Percentiles rank a stretch among this genome's conserved stretches.
These are phyloP conservation scores for Artemisia princeps DNA, from an alignment of 140 eudicot genomes.

Conservation along the genomic window DNA sequence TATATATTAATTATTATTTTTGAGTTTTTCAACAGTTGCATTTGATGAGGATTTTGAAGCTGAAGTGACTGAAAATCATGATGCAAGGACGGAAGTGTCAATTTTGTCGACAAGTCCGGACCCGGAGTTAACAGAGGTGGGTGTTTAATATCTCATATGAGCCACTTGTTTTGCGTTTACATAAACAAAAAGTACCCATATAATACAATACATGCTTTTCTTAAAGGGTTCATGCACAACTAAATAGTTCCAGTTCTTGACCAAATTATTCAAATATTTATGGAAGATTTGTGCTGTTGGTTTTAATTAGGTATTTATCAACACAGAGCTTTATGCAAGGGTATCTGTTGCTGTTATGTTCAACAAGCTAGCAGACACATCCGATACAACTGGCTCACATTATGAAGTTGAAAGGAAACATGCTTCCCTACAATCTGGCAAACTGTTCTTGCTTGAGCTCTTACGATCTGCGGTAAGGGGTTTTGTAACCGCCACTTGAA, in stretches of 20 bases:
- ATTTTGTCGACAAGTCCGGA: conserved; percentile 69
- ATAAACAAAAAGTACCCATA: neutral
- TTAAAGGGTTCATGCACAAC: too few species aligned
- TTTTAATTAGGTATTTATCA: conserved; percentile 57
- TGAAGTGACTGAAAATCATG: conserved; percentile 77
- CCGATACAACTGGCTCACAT: conserved; percentile 34
- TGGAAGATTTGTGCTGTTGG: neutral
- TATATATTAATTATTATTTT: neutral
- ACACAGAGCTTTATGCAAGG: conserved; percentile 97
- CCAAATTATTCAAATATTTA: too few species aligned
- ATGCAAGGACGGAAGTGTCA: conserved; percentile 80
- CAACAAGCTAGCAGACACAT: conserved; percentile 67
- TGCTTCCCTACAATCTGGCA: conserved; percentile 65
- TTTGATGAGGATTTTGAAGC: conserved; percentile 98
- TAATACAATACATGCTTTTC: too few species aligned
- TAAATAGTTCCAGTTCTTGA: too few species aligned
- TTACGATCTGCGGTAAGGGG: conserved; percentile 55
- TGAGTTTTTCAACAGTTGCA: conserved; percentile 50
- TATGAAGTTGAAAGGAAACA: conserved; percentile 28
- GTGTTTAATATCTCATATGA: conserved; percentile 15
- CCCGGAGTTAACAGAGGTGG: conserved; percentile 77
- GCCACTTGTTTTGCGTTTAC: neutral
- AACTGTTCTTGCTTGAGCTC: conserved; percentile 78
- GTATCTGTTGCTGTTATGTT: conserved; percentile 92
- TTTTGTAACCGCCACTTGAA: neutral